These are phyloP conservation scores for Polytrichum formosum DNA, from an alignment of 225 moss, liverwort and hornwort species.

Conservation along the genomic window DNA sequence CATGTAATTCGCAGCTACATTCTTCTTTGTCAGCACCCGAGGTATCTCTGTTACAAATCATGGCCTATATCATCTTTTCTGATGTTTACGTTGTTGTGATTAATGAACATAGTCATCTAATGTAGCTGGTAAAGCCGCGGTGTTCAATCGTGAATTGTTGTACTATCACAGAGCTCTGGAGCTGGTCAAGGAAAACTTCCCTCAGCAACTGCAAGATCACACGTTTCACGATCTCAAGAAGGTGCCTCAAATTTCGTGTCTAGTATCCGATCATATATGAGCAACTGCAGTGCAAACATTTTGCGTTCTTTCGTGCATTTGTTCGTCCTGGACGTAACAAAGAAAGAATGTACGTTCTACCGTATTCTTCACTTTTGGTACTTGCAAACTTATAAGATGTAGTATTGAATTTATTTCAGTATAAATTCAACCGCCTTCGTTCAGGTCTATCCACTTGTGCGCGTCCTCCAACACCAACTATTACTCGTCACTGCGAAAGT, in stretches of 20 bases:
- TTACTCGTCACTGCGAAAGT: conserved; percentile 67
- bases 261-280: conserved; percentile 2
- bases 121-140: too few species aligned
- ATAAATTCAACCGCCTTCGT: conserved; percentile 11
- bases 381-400: too few species aligned
- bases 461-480: conserved; percentile 76
- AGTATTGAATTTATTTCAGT: not conserved
- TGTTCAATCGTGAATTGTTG: not conserved
- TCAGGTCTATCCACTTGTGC: conserved; percentile 80
- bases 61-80: too few species aligned
- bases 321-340: not conserved
- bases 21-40: conserved; percentile 78
- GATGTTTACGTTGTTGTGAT: too few species aligned
- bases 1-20: conserved; percentile 75
- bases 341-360: too few species aligned
- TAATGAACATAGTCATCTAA: too few species aligned
- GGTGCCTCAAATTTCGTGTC: conserved; percentile 31
- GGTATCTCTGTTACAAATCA: conserved; percentile 37
- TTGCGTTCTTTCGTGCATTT: not conserved
- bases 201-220: conserved; percentile 66
- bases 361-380: too few species aligned
- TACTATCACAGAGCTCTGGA: conserved; percentile 65
- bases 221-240: conserved; percentile 80
- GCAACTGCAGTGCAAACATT: conserved; percentile 7
- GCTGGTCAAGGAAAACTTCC: conserved; percentile 61